Conservation (phyloP, 2,329 filamentous ascomycete species). For the Aschersonia sp. region DNA sequence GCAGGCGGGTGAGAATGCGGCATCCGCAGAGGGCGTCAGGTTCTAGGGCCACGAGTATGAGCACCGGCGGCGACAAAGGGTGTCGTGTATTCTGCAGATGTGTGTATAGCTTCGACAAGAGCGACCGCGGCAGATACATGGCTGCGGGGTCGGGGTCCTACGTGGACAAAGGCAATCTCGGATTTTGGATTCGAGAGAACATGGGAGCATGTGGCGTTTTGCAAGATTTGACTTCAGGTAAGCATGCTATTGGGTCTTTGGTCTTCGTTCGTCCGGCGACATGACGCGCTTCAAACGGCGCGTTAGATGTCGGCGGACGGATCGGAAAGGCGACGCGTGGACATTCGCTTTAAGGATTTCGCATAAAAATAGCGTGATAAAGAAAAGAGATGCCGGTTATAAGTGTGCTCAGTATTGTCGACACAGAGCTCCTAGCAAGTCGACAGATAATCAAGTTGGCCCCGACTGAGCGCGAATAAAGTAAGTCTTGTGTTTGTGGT, state of each 20-base stretch:
- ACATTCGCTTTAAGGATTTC: background rate
- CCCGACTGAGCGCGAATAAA: no score
- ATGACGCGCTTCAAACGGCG: background rate
- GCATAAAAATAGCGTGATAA: background rate
- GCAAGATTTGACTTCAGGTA: no score
- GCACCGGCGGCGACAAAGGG: conserved; percentile 77
- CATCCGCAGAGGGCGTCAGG: conserved; percentile 92
- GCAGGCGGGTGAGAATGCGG: conserved; percentile 79
- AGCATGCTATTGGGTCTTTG: no score
- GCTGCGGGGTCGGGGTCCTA: conserved; percentile 6
- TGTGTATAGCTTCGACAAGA: conserved; percentile 82
- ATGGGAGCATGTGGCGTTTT: conserved; percentile 5
- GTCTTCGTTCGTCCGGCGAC: no score
- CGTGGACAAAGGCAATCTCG: background rate
- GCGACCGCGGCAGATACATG: conserved; percentile 89
- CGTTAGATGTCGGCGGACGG: background rate
- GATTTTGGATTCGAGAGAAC: background rate
- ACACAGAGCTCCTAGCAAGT: no score
- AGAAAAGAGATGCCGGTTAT: no score
- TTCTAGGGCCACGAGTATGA: conserved; percentile 85
- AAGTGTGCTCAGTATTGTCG: no score
- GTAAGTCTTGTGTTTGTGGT: background rate
- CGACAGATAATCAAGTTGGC: no score
- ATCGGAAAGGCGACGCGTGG: background rate
- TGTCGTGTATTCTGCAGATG: conserved; percentile 79